Evolutionary conservation across 177 flowering plant species (phyloP).

Genomic region (Vitis hybrid): DNA sequence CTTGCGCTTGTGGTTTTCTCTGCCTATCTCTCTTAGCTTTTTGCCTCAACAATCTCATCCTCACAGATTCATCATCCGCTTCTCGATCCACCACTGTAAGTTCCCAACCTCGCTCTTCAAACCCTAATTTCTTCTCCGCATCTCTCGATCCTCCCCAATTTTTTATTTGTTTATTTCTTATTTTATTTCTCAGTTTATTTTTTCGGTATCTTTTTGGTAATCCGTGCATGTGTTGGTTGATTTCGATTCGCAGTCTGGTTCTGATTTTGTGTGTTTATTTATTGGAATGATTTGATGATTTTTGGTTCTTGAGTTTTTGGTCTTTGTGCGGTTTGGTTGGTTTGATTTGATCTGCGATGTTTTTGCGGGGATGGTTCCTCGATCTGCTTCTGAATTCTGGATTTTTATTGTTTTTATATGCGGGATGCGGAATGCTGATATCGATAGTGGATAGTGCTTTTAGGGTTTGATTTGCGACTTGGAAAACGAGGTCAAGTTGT

Average conservation of each 20-base stretch:
- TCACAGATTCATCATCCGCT: constrained; percentile 19
- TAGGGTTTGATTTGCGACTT: constrained; percentile 12
- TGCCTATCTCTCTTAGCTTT: constrained; percentile 4
- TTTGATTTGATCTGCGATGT: neutral
- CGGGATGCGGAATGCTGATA: neutral
- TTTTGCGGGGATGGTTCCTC: neutral
- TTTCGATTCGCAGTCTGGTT: neutral
- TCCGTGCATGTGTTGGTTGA: neutral
- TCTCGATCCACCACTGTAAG: constrained; percentile 32
- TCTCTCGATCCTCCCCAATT: constrained; percentile 13
- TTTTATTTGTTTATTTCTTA: neutral
- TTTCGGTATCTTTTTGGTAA: neutral
- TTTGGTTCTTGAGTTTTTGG: neutral
- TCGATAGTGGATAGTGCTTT: neutral
- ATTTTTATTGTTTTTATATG: neutral
- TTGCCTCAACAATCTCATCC: constrained; percentile 27
- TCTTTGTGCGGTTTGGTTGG: neutral
- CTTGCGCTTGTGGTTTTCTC: constrained; percentile 11
- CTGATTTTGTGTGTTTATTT: too few relatives aligned
- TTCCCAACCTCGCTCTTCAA: neutral
- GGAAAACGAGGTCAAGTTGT: neutral
- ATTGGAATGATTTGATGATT: too few relatives aligned
- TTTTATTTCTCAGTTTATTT: neutral
- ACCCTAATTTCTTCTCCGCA: constrained; percentile 11
- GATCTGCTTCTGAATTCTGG: neutral